Conservation (phyloP, 371 early-diverging fungal species). For the Zychaea mexicana region DNA sequence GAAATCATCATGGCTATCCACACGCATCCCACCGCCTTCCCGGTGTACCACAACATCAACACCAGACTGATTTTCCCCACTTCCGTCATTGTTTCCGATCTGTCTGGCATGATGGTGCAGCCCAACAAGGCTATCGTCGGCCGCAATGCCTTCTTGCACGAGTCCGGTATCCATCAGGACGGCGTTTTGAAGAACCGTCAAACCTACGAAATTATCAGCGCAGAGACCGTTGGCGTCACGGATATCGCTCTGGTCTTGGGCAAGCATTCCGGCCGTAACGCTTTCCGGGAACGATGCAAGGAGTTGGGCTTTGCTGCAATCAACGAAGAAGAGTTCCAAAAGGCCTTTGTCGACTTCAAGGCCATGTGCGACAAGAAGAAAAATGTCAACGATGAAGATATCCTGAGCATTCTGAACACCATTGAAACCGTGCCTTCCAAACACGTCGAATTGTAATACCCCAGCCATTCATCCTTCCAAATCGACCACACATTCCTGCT, state of each 20-base stretch:
- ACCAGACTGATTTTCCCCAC: slow-evolving; percentile 85
- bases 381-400: slow-evolving; percentile 88
- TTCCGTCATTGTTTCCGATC: slow-evolving; percentile 85
- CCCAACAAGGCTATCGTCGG: slow-evolving; percentile 98
- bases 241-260: slow-evolving; percentile 87
- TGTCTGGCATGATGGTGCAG: slow-evolving; percentile 94
- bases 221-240: slow-evolving; percentile 88
- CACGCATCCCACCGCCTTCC: slow-evolving; percentile 83
- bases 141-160: slow-evolving; percentile 96
- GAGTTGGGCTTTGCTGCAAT: slow-evolving; percentile 78
- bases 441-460: slow-evolving; percentile 17
- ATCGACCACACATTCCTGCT: background rate
- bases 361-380: slow-evolving; percentile 89
- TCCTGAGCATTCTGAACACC: slow-evolving; percentile 82
- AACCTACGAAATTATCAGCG: slow-evolving; percentile 96
- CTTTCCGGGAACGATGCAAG: slow-evolving; percentile 82
- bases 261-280: slow-evolving; percentile 96
- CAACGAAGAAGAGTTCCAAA: slow-evolving; percentile 68
- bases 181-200: slow-evolving; percentile 93
- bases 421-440: slow-evolving; percentile 10
- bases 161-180: slow-evolving; percentile 98
- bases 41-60: slow-evolving; percentile 88
- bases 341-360: slow-evolving; percentile 88
- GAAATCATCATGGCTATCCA: slow-evolving; percentile 94
- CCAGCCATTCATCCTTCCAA: background rate